A percentile compares a stretch with the other conserved stretches of the same genome.
Evolutionary conservation across 192 early-diverging fungal genomes (phyloP).

Genomic region (Obelidium mucronatum): DNA sequence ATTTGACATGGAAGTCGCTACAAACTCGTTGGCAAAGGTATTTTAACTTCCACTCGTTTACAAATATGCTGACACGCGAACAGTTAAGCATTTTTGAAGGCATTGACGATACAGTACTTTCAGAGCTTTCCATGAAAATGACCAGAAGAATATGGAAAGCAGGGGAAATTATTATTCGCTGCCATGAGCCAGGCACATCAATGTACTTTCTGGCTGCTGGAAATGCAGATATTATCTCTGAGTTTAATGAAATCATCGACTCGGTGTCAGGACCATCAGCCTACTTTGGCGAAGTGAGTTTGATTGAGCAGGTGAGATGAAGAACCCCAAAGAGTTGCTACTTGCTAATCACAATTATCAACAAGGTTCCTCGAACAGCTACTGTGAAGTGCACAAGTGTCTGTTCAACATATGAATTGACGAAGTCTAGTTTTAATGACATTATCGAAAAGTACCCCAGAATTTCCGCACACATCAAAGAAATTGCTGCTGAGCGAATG

Average conservation of each 20-base stretch:
- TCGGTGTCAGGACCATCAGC: conserved; percentile 43
- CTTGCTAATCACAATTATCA: too few relatives aligned
- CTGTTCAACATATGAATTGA: conserved; percentile 48
- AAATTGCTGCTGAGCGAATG: conserved; percentile 48
- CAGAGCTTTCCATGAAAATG: conserved; percentile 50
- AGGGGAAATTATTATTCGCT: conserved; percentile 42
- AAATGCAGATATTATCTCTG: conserved; percentile 49
- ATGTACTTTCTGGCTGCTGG: conserved; percentile 65
- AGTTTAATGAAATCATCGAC: conserved; percentile 57
- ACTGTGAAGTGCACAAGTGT: conserved; percentile 39
- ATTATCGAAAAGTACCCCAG: conserved; percentile 44
- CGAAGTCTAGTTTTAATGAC: conserved; percentile 40
- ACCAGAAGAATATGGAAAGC: conserved; percentile 36
- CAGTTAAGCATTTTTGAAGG: conserved; percentile 45
- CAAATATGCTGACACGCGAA: neutral
- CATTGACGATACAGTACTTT: conserved; percentile 42
- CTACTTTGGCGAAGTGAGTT: conserved; percentile 63
- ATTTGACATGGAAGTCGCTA: conserved; percentile 52
- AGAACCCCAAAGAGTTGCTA: too few relatives aligned
- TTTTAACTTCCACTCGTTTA: neutral
- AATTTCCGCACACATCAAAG: conserved; percentile 44
- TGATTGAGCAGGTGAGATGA: conserved; percentile 56
- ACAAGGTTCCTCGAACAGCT: conserved; percentile 58
- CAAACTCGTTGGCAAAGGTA: conserved; percentile 53
- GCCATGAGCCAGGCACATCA: conserved; percentile 42